Conservation (phyloP, 106 monocot species). For the Dendrobium catenatum region DNA sequence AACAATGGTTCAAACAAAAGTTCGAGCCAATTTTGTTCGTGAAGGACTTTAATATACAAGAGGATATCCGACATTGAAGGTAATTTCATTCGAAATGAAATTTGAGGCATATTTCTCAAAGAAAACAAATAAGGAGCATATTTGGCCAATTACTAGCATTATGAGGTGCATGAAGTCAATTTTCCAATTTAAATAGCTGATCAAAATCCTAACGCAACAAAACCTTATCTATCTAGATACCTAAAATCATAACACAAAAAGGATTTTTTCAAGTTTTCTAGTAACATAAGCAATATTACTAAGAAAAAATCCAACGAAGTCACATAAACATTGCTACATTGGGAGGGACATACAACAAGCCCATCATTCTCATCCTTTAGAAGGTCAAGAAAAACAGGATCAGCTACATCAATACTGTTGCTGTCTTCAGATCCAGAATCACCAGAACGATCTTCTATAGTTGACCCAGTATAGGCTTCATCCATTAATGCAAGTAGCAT, state of each 20-base stretch:
- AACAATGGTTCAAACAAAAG: no score
- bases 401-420: conserved; percentile 61
- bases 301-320: not conserved
- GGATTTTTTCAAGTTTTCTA: not conserved
- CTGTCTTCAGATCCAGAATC: conserved; percentile 75
- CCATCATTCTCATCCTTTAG: conserved; percentile 99
- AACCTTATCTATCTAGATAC: not conserved
- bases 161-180: no score
- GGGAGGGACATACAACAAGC: conserved; percentile 56
- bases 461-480: conserved; percentile 94
- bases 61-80: no score
- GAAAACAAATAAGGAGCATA: no score
- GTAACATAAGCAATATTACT: not conserved
- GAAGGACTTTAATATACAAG: no score
- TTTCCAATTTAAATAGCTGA: not conserved
- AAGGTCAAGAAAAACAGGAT: conserved; percentile 90
- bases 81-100: no score
- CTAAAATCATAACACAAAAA: conserved; percentile 1
- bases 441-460: conserved; percentile 69
- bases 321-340: not conserved
- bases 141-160: no score
- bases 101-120: no score
- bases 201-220: not conserved
- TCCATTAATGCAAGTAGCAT: conserved; percentile 98
- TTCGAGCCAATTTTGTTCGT: no score